Conservation (phyloP, 345 rosid species). For the Boechera divaricarpa region DNA sequence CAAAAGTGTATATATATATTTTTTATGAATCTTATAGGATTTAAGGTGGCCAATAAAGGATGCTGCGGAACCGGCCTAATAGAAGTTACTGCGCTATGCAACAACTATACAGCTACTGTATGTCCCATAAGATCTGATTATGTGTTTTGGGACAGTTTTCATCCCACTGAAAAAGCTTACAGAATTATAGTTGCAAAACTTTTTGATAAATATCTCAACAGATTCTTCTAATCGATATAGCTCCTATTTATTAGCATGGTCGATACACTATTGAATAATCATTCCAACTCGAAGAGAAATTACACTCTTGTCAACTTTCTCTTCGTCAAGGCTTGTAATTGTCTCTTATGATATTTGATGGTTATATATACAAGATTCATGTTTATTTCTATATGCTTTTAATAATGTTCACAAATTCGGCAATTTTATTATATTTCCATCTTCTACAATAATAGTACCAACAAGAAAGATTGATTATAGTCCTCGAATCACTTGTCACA, state of each 20-base stretch:
- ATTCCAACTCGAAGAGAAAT: background rate
- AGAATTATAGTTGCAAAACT: slow-evolving; percentile 40
- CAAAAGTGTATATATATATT: background rate
- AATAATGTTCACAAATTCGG: background rate
- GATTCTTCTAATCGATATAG: slow-evolving; percentile 14
- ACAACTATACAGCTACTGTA: slow-evolving; percentile 21
- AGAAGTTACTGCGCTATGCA: slow-evolving; percentile 62
- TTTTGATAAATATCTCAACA: slow-evolving; percentile 32
- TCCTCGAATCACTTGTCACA: background rate
- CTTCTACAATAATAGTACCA: slow-evolving; percentile 21
- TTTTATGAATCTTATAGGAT: slow-evolving; percentile 49
- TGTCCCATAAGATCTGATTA: slow-evolving; percentile 58
- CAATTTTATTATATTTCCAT: background rate
- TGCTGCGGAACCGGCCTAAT: slow-evolving; percentile 79
- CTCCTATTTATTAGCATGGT: background rate
- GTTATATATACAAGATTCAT: background rate
- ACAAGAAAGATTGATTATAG: background rate
- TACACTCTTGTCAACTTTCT: background rate
- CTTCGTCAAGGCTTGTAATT: background rate
- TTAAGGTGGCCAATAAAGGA: slow-evolving; percentile 57
- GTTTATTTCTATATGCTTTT: background rate
- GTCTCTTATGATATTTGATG: background rate
- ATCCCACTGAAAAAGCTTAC: slow-evolving; percentile 69
- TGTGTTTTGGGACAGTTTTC: slow-evolving; percentile 82
- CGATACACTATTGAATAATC: background rate